A percentile compares a stretch with the other conserved stretches of the same genome.
These are phyloP conservation scores for Strobilomyces dryophilus DNA, from an alignment of 768 basidiomycete species.

Conservation along the genomic window DNA sequence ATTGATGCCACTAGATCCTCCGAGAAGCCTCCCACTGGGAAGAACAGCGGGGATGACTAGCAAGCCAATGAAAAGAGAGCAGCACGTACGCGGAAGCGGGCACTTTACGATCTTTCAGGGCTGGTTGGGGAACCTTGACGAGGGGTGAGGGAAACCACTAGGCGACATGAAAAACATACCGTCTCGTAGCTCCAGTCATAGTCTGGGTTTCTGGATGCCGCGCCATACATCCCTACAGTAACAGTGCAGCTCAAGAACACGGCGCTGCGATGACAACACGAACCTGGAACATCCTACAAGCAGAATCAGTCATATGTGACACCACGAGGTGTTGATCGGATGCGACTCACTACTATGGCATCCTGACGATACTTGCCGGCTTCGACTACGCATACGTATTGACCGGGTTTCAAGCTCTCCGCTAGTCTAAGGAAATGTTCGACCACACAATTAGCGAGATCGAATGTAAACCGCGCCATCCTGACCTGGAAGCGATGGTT, in stretches of 20 bases:
- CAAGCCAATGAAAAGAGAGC: not conserved
- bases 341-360: slow-evolving; percentile 10
- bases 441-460: not conserved
- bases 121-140: slow-evolving; percentile 13
- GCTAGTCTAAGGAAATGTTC: slow-evolving; percentile 7
- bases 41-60: not conserved
- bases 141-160: not conserved
- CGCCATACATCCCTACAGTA: slow-evolving; percentile 3
- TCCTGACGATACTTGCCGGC: slow-evolving; percentile 11
- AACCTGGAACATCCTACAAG: slow-evolving; percentile 18
- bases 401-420: slow-evolving; percentile 5
- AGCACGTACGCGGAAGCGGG: slow-evolving; percentile 3
- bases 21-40: slow-evolving; percentile 15
- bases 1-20: slow-evolving; percentile 20
- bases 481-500: slow-evolving; percentile 13
- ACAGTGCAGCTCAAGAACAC: too few relatives aligned
- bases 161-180: not conserved
- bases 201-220: not conserved
- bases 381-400: slow-evolving; percentile 20
- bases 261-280: not conserved
- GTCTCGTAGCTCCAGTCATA: slow-evolving; percentile 18
- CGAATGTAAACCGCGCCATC: not conserved
- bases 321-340: not conserved
- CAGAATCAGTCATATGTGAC: not conserved
- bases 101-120: slow-evolving; percentile 1